Conservation (phyloP, 2,329 filamentous ascomycete species). For the Fusarium sambucinum region DNA sequence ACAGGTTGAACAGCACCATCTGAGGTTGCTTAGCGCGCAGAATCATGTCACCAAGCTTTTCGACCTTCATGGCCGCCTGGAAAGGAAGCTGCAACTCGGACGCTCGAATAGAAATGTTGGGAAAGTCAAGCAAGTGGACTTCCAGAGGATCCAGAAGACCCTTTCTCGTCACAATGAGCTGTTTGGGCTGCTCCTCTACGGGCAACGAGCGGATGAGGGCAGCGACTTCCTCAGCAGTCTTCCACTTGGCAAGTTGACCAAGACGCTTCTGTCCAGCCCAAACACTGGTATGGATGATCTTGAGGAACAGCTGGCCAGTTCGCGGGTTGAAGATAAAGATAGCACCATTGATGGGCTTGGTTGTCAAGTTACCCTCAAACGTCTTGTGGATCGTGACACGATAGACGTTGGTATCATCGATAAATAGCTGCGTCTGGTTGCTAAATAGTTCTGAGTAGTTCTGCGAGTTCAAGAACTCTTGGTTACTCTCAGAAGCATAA, state of each 20-base stretch:
- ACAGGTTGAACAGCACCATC: slow-evolving; percentile 99
- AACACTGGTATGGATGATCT: slow-evolving; percentile 99
- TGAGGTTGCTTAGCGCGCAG: slow-evolving; percentile 97
- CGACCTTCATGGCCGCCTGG: slow-evolving; percentile 99
- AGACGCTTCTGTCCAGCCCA: slow-evolving; percentile 99
- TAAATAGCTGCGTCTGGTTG: slow-evolving; percentile 98
- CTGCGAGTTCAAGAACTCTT: slow-evolving; percentile 98
- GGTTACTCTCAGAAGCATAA: slow-evolving; percentile 98
- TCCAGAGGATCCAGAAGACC: slow-evolving; percentile 96
- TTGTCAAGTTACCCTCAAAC: slow-evolving; percentile 98
- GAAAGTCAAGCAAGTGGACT: slow-evolving; percentile 97
- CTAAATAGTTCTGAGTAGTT: slow-evolving; percentile 99
- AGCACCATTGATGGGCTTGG: slow-evolving; percentile 98
- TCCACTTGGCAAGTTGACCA: slow-evolving; percentile 98
- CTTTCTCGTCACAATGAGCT: slow-evolving; percentile 97
- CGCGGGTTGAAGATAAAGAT: slow-evolving; percentile 99
- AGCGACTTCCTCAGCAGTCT: slow-evolving; percentile 99
- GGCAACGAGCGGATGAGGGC: slow-evolving; percentile 95
- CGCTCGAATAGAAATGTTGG: slow-evolving; percentile 97
- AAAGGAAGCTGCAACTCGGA: slow-evolving; percentile 97
- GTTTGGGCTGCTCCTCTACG: slow-evolving; percentile 98
- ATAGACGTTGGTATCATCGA: slow-evolving; percentile 99
- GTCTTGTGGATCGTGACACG: slow-evolving; percentile 99
- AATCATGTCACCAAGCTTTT: slow-evolving; percentile 99
- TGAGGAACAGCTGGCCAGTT: slow-evolving; percentile 96